A percentile compares a stretch with the other conserved stretches of the same genome.
These are phyloP conservation scores for Aspergillus novofumigatus DNA, from an alignment of 2,329 filamentous ascomycete genomes.

Conservation along the genomic window DNA sequence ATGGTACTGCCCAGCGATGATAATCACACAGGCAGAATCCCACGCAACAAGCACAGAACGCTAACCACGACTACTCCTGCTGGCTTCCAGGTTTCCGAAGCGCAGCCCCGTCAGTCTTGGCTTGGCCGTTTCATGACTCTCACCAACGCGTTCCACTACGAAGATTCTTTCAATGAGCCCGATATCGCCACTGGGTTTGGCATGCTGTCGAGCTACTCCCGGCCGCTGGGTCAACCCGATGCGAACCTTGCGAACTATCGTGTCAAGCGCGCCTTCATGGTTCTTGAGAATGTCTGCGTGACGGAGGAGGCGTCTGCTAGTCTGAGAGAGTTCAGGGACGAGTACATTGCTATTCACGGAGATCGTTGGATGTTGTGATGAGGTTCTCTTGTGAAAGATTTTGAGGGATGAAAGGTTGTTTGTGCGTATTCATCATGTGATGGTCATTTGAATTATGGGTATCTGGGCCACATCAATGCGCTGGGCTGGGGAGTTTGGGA, in stretches of 20 bases:
- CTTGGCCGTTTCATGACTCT: constrained; percentile 30
- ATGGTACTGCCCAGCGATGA: constrained; percentile 10
- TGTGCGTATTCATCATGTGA: not conserved
- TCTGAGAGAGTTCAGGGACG: constrained; percentile 25
- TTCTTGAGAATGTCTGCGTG: constrained; percentile 30
- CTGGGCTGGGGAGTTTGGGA: not conserved
- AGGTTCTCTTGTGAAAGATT: not conserved
- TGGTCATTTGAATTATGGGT: not conserved
- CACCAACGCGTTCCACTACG: constrained; percentile 28
- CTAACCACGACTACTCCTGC: constrained; percentile 6
- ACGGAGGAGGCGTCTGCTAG: constrained; percentile 33
- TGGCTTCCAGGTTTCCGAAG: constrained; percentile 17
- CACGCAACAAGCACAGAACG: constrained; percentile 1
- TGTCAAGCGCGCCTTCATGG: constrained; percentile 30
- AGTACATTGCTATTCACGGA: constrained; percentile 21
- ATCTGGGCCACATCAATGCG: not conserved
- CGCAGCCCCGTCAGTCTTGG: constrained; percentile 28
- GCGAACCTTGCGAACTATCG: constrained; percentile 18
- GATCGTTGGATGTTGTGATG: constrained; percentile 17
- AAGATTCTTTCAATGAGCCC: constrained; percentile 28
- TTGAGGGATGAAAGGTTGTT: not conserved
- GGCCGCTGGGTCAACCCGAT: constrained; percentile 11
- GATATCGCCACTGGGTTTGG: constrained; percentile 24
- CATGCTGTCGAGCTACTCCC: constrained; percentile 19
- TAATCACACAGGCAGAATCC: not conserved